Conservation (phyloP, 2,329 filamentous ascomycete species). For the Mycosphaerella arachidis region DNA sequence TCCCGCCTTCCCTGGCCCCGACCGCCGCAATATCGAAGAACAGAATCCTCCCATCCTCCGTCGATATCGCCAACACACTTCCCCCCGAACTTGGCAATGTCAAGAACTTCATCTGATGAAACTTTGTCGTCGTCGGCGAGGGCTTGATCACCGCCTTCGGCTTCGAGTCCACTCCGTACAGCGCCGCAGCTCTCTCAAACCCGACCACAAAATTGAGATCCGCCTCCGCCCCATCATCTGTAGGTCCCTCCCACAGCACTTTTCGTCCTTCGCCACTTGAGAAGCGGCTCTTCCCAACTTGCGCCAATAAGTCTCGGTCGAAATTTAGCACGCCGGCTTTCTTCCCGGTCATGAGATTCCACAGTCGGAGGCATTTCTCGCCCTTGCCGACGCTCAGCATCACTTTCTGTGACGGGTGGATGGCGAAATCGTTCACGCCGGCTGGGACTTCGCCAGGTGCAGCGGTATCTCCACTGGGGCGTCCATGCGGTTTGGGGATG, state of each 20-base stretch:
- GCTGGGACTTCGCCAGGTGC: conserved; percentile 72
- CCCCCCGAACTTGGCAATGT: conserved; percentile 41
- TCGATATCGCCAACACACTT: conserved; percentile 67
- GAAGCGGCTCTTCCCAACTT: conserved; percentile 71
- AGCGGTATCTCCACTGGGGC: conserved; percentile 86
- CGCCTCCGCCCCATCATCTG: conserved; percentile 35
- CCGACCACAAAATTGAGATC: conserved; percentile 82
- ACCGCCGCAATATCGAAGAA: conserved; percentile 64
- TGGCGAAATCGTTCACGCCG: conserved; percentile 92
- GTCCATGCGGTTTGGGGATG: conserved; percentile 70
- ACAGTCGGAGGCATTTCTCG: conserved; percentile 86
- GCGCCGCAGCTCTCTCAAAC: conserved; percentile 78
- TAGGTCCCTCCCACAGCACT: conserved; percentile 67
- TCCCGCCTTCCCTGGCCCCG: conserved; percentile 24
- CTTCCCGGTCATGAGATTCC: conserved; percentile 95
- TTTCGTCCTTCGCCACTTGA: conserved; percentile 75
- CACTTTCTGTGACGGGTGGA: conserved; percentile 93
- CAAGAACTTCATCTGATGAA: conserved; percentile 78
- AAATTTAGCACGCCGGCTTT: conserved; percentile 93
- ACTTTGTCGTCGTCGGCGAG: conserved; percentile 68
- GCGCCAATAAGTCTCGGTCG: conserved; percentile 63
- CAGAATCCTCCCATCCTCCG: conserved; percentile 82
- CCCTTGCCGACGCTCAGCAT: conserved; percentile 91
- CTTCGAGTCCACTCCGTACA: conserved; percentile 84
- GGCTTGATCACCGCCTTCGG: conserved; percentile 67